Base-by-base conservation (phyloP, 78 protist species). In the slime mould (Dictyostelium discoideum) region DNA sequence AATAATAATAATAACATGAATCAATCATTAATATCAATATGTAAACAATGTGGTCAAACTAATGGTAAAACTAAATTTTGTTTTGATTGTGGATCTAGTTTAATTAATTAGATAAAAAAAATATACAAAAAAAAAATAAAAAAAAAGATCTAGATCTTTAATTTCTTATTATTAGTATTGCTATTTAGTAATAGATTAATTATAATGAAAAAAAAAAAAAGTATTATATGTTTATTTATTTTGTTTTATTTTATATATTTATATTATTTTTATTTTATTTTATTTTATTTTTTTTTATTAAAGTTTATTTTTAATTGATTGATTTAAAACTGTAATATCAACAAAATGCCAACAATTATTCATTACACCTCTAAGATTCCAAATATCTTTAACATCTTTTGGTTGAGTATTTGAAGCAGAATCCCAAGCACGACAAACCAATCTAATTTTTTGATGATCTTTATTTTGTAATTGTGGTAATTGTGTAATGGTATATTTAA, bases 331-430 rank as follows among this genome's bases (percentile, higher is more conserved):
- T 1, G 8, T 86, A 29, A 93, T 57, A 65, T 93, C 84, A 24
- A 94, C 86, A 77, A 89, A 67, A 26, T 89, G 97, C 98, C 97
- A 96, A 82, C 97, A 18, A 67, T 98, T 97, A 95, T 93, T 87
- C 87, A 83, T 42, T 29, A 97, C 93, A 67, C 99, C 99, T 32
- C 98, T 85, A 16, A 98, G 13, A 92, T 97, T 98, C 98, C 98
- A 98, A 39, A 96, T 85, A 48, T 81, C 87, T 57, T 67, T 69
- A 26, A 84, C 92, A n/a, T 42, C 37, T 85, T 87, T 92, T 42
- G 99, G 98, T 94, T 98, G 98, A 48, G 95, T 85, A 93, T 97
- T 97, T 84, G 93, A 57, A 11, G 98, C 79, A 63, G 86, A 60
- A 73, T 97, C 97, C 82, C 94, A 87, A 32, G 93, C 93, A 39